phyloP scores from a whole-genome alignment of 2,329 filamentous ascomycete genomes.

The Claviceps monticola region DNA sequence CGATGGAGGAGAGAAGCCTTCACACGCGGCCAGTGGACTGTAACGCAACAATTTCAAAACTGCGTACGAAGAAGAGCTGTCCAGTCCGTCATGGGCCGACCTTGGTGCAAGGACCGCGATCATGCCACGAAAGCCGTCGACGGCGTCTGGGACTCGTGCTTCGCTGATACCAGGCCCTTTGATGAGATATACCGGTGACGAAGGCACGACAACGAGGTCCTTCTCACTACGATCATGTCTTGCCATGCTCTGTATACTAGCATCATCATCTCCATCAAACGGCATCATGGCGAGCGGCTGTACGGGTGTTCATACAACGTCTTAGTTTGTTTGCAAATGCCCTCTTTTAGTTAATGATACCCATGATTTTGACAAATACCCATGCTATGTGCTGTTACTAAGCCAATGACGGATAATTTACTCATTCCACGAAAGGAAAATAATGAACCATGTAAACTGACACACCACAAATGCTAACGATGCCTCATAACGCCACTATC shows the following conservation, averaged over 20 bases:
- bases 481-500: constrained; percentile 5
- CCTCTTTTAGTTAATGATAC: constrained; percentile 1
- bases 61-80: constrained; percentile 77
- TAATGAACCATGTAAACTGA: background rate
- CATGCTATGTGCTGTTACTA: background rate
- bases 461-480: background rate
- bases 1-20: constrained; percentile 80
- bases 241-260: constrained; percentile 2
- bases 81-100: constrained; percentile 63
- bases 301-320: background rate
- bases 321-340: background rate
- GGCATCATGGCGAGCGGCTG: background rate
- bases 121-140: constrained; percentile 84
- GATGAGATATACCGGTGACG: constrained; percentile 80
- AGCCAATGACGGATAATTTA: background rate
- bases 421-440: background rate
- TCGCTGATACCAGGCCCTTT: constrained; percentile 84
- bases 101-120: constrained; percentile 68
- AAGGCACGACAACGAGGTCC: background rate
- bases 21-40: constrained; percentile 68
- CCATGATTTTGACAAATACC: background rate
- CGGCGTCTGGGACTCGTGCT: constrained; percentile 98
- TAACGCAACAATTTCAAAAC: constrained; percentile 87
- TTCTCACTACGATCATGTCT: background rate
- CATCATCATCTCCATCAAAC: background rate